A percentile compares a stretch with the other conserved stretches of the same genome.
Conservation (phyloP, 2,329 filamentous ascomycete genomes). For the Ophiostoma triangulosporum region DNA sequence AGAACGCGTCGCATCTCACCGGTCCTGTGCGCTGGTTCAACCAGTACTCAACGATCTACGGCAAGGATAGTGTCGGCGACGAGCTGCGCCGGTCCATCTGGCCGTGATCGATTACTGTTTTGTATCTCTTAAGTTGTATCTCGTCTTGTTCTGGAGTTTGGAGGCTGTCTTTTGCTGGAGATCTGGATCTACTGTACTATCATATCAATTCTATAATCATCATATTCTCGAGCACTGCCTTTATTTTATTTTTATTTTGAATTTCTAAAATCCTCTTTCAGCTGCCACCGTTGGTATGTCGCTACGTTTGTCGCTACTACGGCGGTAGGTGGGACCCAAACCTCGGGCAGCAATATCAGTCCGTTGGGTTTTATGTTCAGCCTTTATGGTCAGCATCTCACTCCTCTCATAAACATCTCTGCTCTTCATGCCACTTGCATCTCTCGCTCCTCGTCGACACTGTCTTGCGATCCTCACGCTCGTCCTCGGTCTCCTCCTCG, state of each 20-base stretch:
- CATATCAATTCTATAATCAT: too few relatives aligned
- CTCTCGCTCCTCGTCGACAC: neutral
- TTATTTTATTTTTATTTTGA: neutral
- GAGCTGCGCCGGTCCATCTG: constrained; percentile 16
- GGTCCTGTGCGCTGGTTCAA: constrained; percentile 21
- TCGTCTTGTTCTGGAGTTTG: neutral
- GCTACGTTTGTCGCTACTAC: too few relatives aligned
- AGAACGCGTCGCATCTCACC: constrained; percentile 7
- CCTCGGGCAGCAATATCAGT: too few relatives aligned
- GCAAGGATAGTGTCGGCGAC: constrained; percentile 12
- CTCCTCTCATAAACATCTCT: neutral
- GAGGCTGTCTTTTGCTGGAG: neutral
- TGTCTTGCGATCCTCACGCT: neutral
- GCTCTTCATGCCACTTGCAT: neutral
- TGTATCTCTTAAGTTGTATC: neutral
- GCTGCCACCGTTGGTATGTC: too few relatives aligned
- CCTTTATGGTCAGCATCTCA: too few relatives aligned
- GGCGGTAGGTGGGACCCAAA: too few relatives aligned
- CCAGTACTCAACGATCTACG: constrained; percentile 21
- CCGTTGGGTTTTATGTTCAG: too few relatives aligned
- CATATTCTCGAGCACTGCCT: too few relatives aligned
- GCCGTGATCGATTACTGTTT: constrained; percentile 15
- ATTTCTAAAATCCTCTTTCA: neutral
- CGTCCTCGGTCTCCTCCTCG: neutral
- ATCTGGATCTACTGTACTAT: neutral